phyloP scores from a whole-genome alignment of 768 basidiomycete genomes.

The Trametes villosa region DNA sequence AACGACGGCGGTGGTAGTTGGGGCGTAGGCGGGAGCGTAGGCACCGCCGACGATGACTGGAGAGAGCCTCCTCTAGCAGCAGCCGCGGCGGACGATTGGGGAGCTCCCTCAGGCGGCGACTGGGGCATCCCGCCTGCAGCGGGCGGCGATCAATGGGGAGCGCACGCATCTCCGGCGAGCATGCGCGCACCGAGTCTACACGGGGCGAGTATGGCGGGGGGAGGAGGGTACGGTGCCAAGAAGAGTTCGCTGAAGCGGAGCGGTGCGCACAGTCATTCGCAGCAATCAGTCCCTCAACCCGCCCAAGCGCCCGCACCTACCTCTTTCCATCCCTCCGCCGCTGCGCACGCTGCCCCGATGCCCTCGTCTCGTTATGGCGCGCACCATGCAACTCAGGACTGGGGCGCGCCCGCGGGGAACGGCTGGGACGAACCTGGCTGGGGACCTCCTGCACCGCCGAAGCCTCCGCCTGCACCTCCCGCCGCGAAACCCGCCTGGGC shows the following conservation, averaged over 20 bases:
- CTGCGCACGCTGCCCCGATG: slow-evolving; percentile 7
- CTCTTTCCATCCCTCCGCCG: slow-evolving; percentile 19
- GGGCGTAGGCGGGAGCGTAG: background rate
- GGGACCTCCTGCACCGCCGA: slow-evolving; percentile 6
- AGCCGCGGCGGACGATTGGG: slow-evolving; percentile 3
- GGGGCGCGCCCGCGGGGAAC: slow-evolving; percentile 6
- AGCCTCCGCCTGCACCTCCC: slow-evolving; percentile 7
- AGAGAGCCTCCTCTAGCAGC: background rate
- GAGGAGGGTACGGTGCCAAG: slow-evolving; percentile 1
- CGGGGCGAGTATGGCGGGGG: no score
- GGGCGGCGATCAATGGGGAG: slow-evolving; percentile 5
- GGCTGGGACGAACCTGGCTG: slow-evolving; percentile 11
- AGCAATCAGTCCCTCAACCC: background rate
- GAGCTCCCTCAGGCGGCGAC: slow-evolving; percentile 3
- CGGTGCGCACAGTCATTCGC: slow-evolving; percentile 17
- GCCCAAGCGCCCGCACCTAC: slow-evolving; percentile 16
- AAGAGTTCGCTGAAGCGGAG: slow-evolving; percentile 13
- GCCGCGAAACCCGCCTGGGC: slow-evolving; percentile 22
- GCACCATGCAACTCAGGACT: slow-evolving; percentile 2
- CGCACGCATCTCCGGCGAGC: slow-evolving; percentile 1
- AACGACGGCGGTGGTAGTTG: background rate
- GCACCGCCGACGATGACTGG: background rate
- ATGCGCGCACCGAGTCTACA: no score
- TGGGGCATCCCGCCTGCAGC: background rate
- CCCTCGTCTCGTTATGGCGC: slow-evolving; percentile 7